A percentile compares a stretch with the other conserved stretches of the same genome.
phyloP scores from a whole-genome alignment of 495 filamentous ascomycete species.

The Penicillium roqueforti region DNA sequence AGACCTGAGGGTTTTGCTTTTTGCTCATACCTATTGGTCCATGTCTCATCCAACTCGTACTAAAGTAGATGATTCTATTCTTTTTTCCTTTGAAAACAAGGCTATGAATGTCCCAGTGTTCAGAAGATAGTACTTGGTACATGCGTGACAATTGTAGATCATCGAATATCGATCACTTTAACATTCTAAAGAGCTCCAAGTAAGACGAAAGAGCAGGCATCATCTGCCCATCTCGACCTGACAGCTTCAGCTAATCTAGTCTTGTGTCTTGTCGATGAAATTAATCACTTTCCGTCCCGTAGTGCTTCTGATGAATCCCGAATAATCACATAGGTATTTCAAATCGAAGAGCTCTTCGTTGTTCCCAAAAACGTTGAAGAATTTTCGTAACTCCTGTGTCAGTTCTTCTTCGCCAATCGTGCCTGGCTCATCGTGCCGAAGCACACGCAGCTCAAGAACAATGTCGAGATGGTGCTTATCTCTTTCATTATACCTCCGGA shows the following conservation, averaged over 20 bases:
- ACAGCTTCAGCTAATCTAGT: neutral
- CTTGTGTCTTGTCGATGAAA: conserved; percentile 4
- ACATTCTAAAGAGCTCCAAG: no score
- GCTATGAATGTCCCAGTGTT: no score
- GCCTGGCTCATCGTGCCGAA: conserved; percentile 10
- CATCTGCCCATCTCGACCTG: neutral
- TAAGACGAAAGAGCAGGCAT: no score
- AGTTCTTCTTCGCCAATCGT: conserved; percentile 26
- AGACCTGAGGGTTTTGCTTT: no score
- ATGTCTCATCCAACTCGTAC: no score
- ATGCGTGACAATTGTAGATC: no score
- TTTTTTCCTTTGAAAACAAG: no score
- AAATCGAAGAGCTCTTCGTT: conserved; percentile 3
- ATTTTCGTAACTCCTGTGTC: neutral
- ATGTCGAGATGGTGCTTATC: neutral
- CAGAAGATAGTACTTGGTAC: no score
- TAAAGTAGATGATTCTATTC: no score
- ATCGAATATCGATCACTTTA: no score
- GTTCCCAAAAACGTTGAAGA: conserved; percentile 1
- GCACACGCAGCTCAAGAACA: conserved; percentile 6
- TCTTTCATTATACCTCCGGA: conserved; percentile 2
- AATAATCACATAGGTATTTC: neutral
- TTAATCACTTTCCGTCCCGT: conserved; percentile 8
- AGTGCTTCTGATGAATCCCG: conserved; percentile 1
- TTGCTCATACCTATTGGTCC: no score